Base-by-base conservation (phyloP, 352 stramenopile genomes). In the Pythium rishiriense region DNA sequence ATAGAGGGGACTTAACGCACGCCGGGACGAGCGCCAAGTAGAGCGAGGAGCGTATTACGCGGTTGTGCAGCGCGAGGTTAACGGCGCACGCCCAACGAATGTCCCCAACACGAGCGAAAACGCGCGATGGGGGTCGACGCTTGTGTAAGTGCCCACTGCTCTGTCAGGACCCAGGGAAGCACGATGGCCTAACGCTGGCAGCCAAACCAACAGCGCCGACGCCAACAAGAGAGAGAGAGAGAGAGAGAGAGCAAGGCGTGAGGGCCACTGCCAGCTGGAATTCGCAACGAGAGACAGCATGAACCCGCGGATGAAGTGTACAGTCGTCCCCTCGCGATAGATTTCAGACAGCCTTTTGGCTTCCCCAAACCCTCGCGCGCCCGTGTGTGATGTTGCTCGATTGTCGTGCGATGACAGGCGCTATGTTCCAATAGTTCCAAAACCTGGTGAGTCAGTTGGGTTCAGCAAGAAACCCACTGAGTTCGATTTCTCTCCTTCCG, bases 241-340 rank as follows among this genome's bases (percentile, higher is more conserved):
- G n/a, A n/a, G n/a, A n/a, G n/a, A n/a, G n/a, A n/a, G n/a, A 45
- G 39, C 39, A 52, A 52, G 5, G 24, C 46, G 11, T n/a, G 15
- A 25, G 46, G 19, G 4, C 9, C 10, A 4, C 22, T 21, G 29
- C 48, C 48, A 55, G 48, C 28, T 55, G 48, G 48, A 17, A 7
- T 26, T 22, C 29, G 19, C 37, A 4, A 39, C 28, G 48, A 55
- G 48, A 55, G 48, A 55, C 48, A 55, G 48, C 29, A 35, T 55
- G 48, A 17, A 1, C 26, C 2, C 28, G 28, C 11, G 26, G 48
- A 29, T 47, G 14, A 47, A 47, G 41, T 47, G 41, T 26, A 47
- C 41, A 47, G 41, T 47, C 41, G 41, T 47, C 21, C 41, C 21
- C 12, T 47, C 41, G 41, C 21, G 19, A 14, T 26, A 15, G 41